phyloP scores from a whole-genome alignment of 2,329 filamentous ascomycete species.

The Beauveria rudraprayagi region DNA sequence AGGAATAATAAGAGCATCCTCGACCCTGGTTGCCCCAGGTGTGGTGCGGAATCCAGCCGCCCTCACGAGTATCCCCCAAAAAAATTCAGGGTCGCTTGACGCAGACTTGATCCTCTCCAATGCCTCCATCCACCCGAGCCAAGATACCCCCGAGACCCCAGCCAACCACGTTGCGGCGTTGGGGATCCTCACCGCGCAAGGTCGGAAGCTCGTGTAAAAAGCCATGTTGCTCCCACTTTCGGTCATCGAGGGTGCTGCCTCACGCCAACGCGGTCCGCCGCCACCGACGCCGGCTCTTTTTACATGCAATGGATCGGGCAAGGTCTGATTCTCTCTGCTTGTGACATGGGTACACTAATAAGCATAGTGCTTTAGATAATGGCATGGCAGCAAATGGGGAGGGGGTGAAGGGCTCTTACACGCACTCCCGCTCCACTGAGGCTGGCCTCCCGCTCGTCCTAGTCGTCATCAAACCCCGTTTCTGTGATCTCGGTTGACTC shows the following conservation, averaged over 20 bases:
- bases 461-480: conserved; percentile 1
- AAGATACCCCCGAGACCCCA: not conserved
- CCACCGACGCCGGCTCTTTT: not conserved
- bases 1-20: not conserved
- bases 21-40: too few relatives aligned
- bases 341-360: not conserved
- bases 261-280: not conserved
- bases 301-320: too few relatives aligned
- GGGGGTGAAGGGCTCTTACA: conserved; percentile 6
- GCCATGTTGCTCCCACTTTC: not conserved
- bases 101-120: not conserved
- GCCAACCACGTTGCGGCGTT: not conserved
- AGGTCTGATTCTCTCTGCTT: not conserved
- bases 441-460: not conserved
- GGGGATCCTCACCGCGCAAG: not conserved
- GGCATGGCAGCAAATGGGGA: not conserved
- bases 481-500: conserved; percentile 9
- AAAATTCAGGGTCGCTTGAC: not conserved
- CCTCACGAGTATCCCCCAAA: not conserved
- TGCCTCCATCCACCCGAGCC: not conserved
- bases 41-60: conserved; percentile 7
- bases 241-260: not conserved
- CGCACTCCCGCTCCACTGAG: conserved; percentile 9
- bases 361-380: not conserved
- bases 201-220: not conserved